phyloP scores from a whole-genome alignment of 495 filamentous ascomycete genomes.

The Hypomontagnella monticulosa region DNA sequence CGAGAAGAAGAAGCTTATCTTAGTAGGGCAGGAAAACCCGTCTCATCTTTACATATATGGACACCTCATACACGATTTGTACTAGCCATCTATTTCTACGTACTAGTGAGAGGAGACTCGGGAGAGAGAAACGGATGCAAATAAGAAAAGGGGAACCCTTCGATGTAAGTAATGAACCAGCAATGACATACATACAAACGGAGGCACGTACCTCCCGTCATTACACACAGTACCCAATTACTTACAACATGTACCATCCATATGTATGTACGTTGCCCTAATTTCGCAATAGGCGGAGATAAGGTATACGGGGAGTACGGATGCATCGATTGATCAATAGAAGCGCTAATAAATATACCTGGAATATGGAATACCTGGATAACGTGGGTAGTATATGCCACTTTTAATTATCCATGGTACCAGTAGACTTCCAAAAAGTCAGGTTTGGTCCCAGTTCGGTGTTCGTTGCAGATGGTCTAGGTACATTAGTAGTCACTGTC shows the following conservation, averaged over 20 bases:
- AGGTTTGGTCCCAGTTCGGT: not conserved
- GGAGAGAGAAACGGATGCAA: too few relatives aligned
- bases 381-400: not conserved
- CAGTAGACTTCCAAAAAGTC: too few relatives aligned
- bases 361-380: not conserved
- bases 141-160: too few relatives aligned
- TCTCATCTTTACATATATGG: too few relatives aligned
- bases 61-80: too few relatives aligned
- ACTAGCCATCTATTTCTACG: too few relatives aligned
- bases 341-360: not conserved
- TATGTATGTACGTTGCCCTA: conserved; percentile 1
- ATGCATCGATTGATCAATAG: too few relatives aligned
- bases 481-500: conserved; percentile 23
- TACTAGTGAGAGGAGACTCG: too few relatives aligned
- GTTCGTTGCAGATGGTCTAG: conserved; percentile 11
- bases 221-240: not conserved
- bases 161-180: too few relatives aligned
- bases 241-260: not conserved
- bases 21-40: not conserved
- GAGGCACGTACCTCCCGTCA: too few relatives aligned
- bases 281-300: conserved; percentile 22
- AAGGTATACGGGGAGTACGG: not conserved
- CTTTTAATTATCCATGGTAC: too few relatives aligned
- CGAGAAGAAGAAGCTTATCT: conserved; percentile 25
- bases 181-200: too few relatives aligned